Evolutionary conservation across 768 basidiomycete genomes (phyloP), one percentile per base, ranked within the genome.

Genomic region (Leccinum broughii): DNA sequence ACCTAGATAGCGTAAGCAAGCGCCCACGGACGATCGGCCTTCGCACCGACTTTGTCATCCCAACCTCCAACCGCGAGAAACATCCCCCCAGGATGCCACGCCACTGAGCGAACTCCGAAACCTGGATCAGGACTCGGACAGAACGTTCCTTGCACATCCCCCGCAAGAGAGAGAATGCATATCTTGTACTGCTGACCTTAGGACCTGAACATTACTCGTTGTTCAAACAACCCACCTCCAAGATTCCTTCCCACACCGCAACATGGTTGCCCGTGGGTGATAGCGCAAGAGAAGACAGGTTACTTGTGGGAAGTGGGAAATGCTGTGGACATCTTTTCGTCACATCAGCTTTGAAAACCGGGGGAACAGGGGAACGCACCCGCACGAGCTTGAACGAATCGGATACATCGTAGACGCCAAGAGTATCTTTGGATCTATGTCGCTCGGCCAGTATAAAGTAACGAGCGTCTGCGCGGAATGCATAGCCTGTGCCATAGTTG

Each of bases 381-480:
- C 90, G 81, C 55, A 88, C 83, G 22, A 93, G 78, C 65, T 85
- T 88, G 75, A 87, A 95, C 1, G 81, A 78, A 57, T 89, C 83
- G 3, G 79, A 66, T 3, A 84, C 78, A 68, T 96, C 93, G 70
- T 98, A 97, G 4, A 97, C 77, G 24, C 93, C 92, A 0, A 94
- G 70, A 0, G 88, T 89, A 67, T 96, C 94, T 72, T 89, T 94
- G 1, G 92, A 95, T 65, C 89, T 89, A 71, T 96, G 94, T 22
- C 92, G 82, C 70, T 97, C 95, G 5, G 90, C 93, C 6, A 96
- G 76, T 24, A 93, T 77, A 66, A 96, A 88, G 72, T 95, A 95
- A 13, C 87, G 85, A 3, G 88, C 88, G 75, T 95, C 93, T 32
- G 84, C 72, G 48, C 90, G 84, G 70, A 93, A 93, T 26, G 88